phyloP scores from a whole-genome alignment of 2,329 filamentous ascomycete genomes.

The Dothistroma pini region DNA sequence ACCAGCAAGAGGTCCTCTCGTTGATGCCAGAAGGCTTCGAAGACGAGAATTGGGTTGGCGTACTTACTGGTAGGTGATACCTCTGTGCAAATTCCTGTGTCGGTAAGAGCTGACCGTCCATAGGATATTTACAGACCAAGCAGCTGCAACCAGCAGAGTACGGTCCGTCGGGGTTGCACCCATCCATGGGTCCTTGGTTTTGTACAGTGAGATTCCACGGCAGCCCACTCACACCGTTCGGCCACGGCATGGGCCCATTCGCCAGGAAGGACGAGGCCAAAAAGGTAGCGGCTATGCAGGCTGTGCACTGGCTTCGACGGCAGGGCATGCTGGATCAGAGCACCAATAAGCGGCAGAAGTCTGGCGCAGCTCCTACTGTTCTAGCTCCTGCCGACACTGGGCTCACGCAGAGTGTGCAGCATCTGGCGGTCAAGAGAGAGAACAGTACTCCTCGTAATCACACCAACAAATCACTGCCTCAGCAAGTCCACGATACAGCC shows the following conservation, averaged over 20 bases:
- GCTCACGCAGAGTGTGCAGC: constrained; percentile 11
- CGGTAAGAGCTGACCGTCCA: constrained; percentile 11
- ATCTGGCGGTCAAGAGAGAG: constrained; percentile 8
- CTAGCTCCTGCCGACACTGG: constrained; percentile 7
- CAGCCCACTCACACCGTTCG: constrained; percentile 34
- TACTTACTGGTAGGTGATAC: constrained; percentile 30
- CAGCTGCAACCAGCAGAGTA: constrained; percentile 34
- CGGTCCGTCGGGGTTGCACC: constrained; percentile 35
- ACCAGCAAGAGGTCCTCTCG: not conserved
- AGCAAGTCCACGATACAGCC: constrained; percentile 24
- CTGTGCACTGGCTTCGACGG: constrained; percentile 41
- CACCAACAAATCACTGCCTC: constrained; percentile 4
- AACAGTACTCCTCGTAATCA: not conserved
- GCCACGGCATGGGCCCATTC: constrained; percentile 34
- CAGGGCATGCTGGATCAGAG: constrained; percentile 26
- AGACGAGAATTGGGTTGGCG: constrained; percentile 38
- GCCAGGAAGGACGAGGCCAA: constrained; percentile 42
- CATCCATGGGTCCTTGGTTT: constrained; percentile 13
- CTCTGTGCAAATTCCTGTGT: not conserved
- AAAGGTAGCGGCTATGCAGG: constrained; percentile 40
- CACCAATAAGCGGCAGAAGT: constrained; percentile 17
- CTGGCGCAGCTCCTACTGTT: constrained; percentile 7
- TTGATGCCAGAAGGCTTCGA: constrained; percentile 16
- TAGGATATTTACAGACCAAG: constrained; percentile 28
- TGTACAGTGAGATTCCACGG: constrained; percentile 21